Conservation (phyloP, 2,329 filamentous ascomycete species). For the Onygenales sp. region DNA sequence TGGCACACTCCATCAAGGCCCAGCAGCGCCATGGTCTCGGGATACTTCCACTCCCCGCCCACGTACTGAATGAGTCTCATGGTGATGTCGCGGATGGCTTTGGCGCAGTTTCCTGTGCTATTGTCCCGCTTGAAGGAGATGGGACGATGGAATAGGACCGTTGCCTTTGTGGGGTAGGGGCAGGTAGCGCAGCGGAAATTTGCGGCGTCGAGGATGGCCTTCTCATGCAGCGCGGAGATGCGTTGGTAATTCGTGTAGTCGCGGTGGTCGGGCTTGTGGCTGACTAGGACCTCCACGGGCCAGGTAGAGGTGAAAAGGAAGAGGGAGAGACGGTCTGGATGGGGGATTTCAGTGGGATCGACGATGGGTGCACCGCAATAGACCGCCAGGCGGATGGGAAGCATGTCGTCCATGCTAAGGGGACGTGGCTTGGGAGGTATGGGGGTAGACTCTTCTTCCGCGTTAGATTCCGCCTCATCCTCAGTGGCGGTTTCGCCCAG, state of each 20-base stretch:
- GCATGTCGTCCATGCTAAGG: background rate
- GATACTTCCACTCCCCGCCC: slow-evolving; percentile 13
- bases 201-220: slow-evolving; percentile 10
- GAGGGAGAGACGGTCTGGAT: slow-evolving; percentile 9
- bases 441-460: background rate
- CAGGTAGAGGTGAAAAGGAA: slow-evolving; percentile 14
- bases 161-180: slow-evolving; percentile 8
- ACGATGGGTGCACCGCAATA: slow-evolving; percentile 14
- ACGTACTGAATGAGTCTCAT: slow-evolving; percentile 14
- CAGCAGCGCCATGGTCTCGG: slow-evolving; percentile 9
- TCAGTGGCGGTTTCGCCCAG: background rate
- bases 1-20: slow-evolving; percentile 11
- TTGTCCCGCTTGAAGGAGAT: slow-evolving; percentile 12
- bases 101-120: background rate
- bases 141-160: slow-evolving; percentile 13
- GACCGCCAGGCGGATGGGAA: slow-evolving; percentile 9
- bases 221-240: slow-evolving; percentile 12
- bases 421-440: background rate
- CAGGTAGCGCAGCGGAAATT: slow-evolving; percentile 16
- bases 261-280: background rate
- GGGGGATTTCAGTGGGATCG: slow-evolving; percentile 1
- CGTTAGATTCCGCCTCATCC: background rate
- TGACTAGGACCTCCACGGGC: slow-evolving; percentile 7
- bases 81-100: slow-evolving; percentile 7
- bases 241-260: slow-evolving; percentile 9